Evolutionary conservation across 139 green algal species (phyloP).

Genomic region (Eudorina sp.): DNA sequence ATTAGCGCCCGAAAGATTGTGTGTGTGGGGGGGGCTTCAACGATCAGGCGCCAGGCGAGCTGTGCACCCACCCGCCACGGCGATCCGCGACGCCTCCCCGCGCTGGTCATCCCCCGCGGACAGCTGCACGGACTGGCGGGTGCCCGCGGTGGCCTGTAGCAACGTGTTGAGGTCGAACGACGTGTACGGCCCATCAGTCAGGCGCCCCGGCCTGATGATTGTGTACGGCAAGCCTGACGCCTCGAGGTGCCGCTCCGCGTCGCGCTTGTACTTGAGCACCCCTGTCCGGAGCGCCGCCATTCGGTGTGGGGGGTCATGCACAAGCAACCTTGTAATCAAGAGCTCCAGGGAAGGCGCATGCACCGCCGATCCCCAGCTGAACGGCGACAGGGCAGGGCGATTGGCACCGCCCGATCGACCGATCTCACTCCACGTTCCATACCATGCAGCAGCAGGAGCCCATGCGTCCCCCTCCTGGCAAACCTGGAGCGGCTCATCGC

Average conservation of each 20-base stretch:
- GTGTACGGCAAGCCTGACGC: constrained; percentile 89
- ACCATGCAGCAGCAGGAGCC: too few relatives aligned
- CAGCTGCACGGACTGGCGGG: constrained; percentile 66
- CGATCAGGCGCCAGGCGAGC: too few relatives aligned
- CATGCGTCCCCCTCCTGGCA: too few relatives aligned
- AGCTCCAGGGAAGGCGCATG: too few relatives aligned
- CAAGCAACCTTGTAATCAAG: too few relatives aligned
- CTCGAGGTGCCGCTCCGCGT: constrained; percentile 81
- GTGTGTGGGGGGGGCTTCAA: too few relatives aligned
- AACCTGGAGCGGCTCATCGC: too few relatives aligned
- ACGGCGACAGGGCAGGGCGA: too few relatives aligned
- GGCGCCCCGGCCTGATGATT: constrained; percentile 89
- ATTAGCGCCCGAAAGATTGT: too few relatives aligned
- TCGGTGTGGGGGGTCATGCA: too few relatives aligned
- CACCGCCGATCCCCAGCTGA: too few relatives aligned
- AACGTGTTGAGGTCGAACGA: constrained; percentile 98
- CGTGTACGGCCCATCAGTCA: constrained; percentile 98
- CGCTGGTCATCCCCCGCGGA: constrained; percentile 72
- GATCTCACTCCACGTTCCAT: not conserved
- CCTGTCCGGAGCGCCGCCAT: too few relatives aligned
- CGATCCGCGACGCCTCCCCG: constrained; percentile 85
- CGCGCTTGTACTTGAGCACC: constrained; percentile 94
- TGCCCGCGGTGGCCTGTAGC: constrained; percentile 67
- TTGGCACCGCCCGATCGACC: not conserved
- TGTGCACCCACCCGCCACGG: constrained; percentile 74